Conservation (phyloP, 139 green algal species). For the Tetradesmus obliquus region DNA sequence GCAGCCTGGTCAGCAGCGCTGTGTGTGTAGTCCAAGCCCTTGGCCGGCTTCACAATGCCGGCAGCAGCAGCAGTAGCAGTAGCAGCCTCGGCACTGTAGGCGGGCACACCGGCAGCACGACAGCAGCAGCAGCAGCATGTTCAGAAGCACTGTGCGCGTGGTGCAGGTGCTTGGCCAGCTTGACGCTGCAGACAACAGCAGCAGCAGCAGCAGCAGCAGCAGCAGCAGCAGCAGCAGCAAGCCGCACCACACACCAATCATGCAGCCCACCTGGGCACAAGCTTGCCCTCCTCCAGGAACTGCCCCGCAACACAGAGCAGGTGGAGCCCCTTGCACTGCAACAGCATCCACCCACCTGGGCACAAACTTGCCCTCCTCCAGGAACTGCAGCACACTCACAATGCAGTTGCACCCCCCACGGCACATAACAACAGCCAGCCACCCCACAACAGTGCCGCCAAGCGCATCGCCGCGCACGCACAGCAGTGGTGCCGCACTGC, state of each 20-base stretch:
- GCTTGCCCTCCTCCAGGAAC: too few species aligned
- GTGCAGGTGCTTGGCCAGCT: too few species aligned
- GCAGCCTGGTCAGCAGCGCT: background rate
- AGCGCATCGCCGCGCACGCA: too few species aligned
- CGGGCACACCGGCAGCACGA: background rate
- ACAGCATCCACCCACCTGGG: background rate
- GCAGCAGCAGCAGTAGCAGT: background rate
- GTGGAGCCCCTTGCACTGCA: too few species aligned
- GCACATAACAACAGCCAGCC: too few species aligned
- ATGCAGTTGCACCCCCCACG: conserved; percentile 24
- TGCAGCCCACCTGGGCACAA: too few species aligned
- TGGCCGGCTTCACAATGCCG: background rate
- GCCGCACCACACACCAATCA: background rate
- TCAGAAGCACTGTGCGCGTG: too few species aligned
- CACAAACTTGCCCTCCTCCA: conserved; percentile 53
- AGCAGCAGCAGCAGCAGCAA: background rate
- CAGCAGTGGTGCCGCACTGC: too few species aligned
- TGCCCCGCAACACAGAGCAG: too few species aligned
- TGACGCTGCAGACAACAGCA: too few species aligned
- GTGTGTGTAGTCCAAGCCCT: background rate
- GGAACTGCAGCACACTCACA: conserved; percentile 59
- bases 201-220: too few species aligned
- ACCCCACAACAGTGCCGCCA: too few species aligned
- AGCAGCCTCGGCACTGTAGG: background rate
- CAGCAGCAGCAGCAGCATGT: background rate